Percentiles rank a stretch among this genome's conserved stretches.
phyloP scores from a whole-genome alignment of 1,284 basidiomycete species.

The Porphyrellus sp. region DNA sequence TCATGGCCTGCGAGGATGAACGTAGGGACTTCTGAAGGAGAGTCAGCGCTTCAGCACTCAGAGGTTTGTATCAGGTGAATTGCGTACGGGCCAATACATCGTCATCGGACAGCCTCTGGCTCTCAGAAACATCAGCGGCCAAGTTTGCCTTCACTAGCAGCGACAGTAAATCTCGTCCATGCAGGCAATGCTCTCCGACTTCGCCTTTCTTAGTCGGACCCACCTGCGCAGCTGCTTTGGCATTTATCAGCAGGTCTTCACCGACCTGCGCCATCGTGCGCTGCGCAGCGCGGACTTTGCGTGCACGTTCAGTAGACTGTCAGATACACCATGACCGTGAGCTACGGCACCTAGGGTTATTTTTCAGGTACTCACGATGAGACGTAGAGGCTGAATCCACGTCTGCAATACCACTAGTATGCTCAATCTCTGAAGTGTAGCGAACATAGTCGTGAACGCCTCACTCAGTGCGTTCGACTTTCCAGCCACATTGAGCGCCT shows the following conservation, averaged over 20 bases:
- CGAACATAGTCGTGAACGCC: not conserved
- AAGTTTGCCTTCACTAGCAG: constrained; percentile 64
- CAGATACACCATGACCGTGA: not conserved
- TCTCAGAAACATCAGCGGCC: constrained; percentile 52
- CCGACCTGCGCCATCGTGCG: constrained; percentile 39
- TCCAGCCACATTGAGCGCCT: not conserved
- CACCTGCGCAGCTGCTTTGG: constrained; percentile 38
- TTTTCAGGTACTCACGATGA: not conserved
- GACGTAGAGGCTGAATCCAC: not conserved
- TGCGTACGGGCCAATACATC: constrained; percentile 68
- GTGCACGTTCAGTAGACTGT: constrained; percentile 19
- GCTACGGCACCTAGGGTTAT: not conserved
- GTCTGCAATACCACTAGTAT: not conserved
- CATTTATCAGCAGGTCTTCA: constrained; percentile 35
- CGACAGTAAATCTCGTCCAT: constrained; percentile 48
- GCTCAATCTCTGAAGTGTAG: not conserved
- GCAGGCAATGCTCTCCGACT: constrained; percentile 31
- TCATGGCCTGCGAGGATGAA: constrained; percentile 69
- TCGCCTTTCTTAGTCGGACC: constrained; percentile 18
- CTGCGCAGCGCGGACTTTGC: constrained; percentile 17
- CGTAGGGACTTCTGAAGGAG: constrained; percentile 36
- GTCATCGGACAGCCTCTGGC: constrained; percentile 66
- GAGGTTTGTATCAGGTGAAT: not conserved
- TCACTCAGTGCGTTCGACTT: not conserved
- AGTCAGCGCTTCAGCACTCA: not conserved